Percentiles rank a stretch among this genome's conserved stretches.
Conservation (phyloP, 768 basidiomycete species). For the Agrocybe pediades region DNA sequence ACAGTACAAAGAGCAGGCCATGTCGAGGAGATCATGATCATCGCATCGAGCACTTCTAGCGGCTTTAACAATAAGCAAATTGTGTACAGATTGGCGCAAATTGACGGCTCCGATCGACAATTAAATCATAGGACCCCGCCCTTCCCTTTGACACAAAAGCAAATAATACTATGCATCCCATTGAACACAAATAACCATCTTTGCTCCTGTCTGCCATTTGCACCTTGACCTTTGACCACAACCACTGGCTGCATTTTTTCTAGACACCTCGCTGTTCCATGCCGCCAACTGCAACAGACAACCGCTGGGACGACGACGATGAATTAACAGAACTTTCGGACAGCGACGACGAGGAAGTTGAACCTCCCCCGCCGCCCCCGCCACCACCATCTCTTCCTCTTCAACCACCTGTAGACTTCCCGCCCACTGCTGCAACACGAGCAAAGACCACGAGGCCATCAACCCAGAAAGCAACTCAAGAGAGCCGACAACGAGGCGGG, state of each 20-base stretch:
- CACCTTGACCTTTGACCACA: not conserved
- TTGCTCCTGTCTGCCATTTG: not conserved
- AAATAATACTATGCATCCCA: not conserved
- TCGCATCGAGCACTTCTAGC: not conserved
- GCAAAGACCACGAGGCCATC: constrained; percentile 18
- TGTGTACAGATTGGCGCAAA: not conserved
- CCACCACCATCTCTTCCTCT: not conserved
- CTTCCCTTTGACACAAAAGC: constrained; percentile 1
- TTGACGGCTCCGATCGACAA: not conserved
- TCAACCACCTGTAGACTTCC: not conserved
- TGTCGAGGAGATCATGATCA: too few relatives aligned
- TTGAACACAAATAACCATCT: not conserved
- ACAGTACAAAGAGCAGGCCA: too few relatives aligned
- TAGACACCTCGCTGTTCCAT: not conserved
- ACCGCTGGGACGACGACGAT: constrained; percentile 13
- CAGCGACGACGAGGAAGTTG: constrained; percentile 3
- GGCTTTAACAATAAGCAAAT: not conserved
- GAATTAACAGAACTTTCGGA: constrained; percentile 14
- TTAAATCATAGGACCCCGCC: not conserved
- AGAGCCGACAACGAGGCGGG: constrained; percentile 11
- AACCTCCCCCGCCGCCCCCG: not conserved
- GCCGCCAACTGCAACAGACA: not conserved
- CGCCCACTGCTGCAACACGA: not conserved
- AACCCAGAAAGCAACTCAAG: constrained; percentile 20
- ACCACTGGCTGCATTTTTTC: not conserved